Percentiles rank a stretch among this genome's conserved stretches.
Conservation (phyloP, 345 rosid species). For the Odontarrhena argentea region DNA sequence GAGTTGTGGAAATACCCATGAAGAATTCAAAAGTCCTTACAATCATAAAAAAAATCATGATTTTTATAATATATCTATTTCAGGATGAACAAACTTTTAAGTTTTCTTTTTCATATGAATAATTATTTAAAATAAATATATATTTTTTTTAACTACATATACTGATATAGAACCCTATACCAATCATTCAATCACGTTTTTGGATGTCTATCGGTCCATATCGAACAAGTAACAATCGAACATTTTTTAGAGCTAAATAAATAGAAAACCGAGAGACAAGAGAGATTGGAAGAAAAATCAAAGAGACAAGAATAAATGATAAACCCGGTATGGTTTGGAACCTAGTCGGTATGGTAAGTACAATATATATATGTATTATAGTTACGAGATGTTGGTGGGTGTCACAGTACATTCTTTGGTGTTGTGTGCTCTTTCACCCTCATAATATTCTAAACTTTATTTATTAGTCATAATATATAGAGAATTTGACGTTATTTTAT, state of each 20-base stretch:
- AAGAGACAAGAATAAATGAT: constrained; percentile 16
- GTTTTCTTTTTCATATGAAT: not conserved
- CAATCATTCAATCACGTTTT: constrained; percentile 1
- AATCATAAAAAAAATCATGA: not conserved
- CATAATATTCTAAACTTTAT: constrained; percentile 43
- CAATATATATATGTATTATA: constrained; percentile 35
- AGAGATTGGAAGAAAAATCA: constrained; percentile 5
- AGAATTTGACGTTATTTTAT: constrained; percentile 23
- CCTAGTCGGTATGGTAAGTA: constrained; percentile 43
- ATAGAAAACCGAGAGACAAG: not conserved
- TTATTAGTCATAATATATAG: constrained; percentile 35
- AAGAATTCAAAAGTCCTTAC: not conserved
- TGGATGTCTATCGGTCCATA: constrained; percentile 5
- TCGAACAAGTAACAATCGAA: constrained; percentile 1
- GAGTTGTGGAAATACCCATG: not conserved
- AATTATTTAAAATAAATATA: no score
- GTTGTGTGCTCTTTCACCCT: constrained; percentile 45
- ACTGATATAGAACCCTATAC: no score
- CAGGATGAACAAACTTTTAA: not conserved
- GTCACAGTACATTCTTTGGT: constrained; percentile 48
- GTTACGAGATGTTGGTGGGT: constrained; percentile 43
- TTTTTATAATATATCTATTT: no score
- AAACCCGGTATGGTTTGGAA: constrained; percentile 37
- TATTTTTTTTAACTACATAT: no score
- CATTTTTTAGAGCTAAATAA: not conserved